Evolutionary conservation across 2,329 filamentous ascomycete genomes (phyloP).

Genomic region (Alternaria rosae): DNA sequence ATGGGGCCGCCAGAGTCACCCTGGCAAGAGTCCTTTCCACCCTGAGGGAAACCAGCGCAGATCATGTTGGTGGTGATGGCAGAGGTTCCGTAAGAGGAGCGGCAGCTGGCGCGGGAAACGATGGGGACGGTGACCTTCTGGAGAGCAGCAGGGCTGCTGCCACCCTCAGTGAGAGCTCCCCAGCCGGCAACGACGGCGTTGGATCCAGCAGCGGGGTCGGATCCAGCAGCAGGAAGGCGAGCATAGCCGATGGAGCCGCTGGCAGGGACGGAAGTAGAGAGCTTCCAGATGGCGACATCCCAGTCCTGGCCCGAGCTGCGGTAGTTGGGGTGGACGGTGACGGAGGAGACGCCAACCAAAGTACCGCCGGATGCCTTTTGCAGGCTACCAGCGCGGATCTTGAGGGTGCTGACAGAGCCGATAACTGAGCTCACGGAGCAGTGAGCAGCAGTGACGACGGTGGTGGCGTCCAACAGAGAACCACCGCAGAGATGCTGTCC

Average conservation of each 20-base stretch:
- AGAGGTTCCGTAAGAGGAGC: constrained; percentile 24
- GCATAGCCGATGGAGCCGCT: constrained; percentile 36
- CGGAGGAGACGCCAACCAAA: constrained; percentile 23
- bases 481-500: constrained; percentile 41
- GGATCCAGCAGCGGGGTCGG: constrained; percentile 32
- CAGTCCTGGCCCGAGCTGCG: constrained; percentile 18
- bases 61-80: constrained; percentile 36
- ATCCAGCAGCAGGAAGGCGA: constrained; percentile 26
- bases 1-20: constrained; percentile 42
- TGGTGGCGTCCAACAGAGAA: constrained; percentile 36
- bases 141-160: constrained; percentile 21
- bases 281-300: constrained; percentile 39
- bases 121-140: constrained; percentile 41
- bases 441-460: constrained; percentile 40
- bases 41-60: constrained; percentile 33
- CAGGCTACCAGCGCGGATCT: constrained; percentile 32
- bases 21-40: constrained; percentile 46
- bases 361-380: constrained; percentile 30
- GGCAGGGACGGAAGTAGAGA: constrained; percentile 29
- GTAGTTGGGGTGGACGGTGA: constrained; percentile 34
- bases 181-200: constrained; percentile 36
- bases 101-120: constrained; percentile 35
- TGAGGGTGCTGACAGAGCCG: constrained; percentile 12
- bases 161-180: constrained; percentile 25
- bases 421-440: constrained; percentile 29